These are phyloP conservation scores for Tuber melanosporum DNA, from an alignment of 495 filamentous ascomycete species.

Conservation along the genomic window DNA sequence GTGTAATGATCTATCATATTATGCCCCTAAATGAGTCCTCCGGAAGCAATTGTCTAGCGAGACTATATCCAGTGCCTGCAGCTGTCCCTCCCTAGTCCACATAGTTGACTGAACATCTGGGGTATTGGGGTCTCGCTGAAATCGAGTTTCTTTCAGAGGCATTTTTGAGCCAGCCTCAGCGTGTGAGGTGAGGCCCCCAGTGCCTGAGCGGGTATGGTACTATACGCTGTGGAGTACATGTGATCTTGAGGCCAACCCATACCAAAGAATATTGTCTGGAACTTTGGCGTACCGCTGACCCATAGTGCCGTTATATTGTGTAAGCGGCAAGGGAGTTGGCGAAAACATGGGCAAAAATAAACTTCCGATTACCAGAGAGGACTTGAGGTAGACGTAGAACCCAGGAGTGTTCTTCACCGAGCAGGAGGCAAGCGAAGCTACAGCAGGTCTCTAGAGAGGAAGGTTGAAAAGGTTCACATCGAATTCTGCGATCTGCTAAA, in stretches of 20 bases:
- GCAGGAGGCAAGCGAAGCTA: slow-evolving; percentile 1
- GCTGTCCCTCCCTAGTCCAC: slow-evolving; percentile 5
- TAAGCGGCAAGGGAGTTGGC: no score
- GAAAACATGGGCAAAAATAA: slow-evolving; percentile 13
- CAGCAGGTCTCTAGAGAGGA: not conserved
- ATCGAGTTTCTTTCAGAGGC: slow-evolving; percentile 10
- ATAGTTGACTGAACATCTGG: slow-evolving; percentile 7
- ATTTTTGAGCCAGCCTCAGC: not conserved
- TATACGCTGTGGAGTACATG: not conserved
- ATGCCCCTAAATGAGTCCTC: no score
- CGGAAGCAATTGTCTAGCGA: slow-evolving; percentile 1
- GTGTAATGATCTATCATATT: not conserved
- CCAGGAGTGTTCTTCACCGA: slow-evolving; percentile 6
- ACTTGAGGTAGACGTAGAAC: slow-evolving; percentile 13
- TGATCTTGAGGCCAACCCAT: not conserved
- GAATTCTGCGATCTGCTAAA: not conserved
- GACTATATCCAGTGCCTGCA: not conserved
- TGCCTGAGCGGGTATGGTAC: slow-evolving; percentile 15
- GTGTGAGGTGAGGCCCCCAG: not conserved
- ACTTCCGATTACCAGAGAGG: slow-evolving; percentile 1
- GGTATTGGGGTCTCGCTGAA: slow-evolving; percentile 12
- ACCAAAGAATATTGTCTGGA: not conserved
- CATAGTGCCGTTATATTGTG: slow-evolving; percentile 3
- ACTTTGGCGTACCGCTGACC: slow-evolving; percentile 8
- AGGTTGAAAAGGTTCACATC: not conserved